Evolutionary conservation across 1,284 basidiomycete species (phyloP).

Genomic region (Cutaneotrichosporon cavernicola): DNA sequence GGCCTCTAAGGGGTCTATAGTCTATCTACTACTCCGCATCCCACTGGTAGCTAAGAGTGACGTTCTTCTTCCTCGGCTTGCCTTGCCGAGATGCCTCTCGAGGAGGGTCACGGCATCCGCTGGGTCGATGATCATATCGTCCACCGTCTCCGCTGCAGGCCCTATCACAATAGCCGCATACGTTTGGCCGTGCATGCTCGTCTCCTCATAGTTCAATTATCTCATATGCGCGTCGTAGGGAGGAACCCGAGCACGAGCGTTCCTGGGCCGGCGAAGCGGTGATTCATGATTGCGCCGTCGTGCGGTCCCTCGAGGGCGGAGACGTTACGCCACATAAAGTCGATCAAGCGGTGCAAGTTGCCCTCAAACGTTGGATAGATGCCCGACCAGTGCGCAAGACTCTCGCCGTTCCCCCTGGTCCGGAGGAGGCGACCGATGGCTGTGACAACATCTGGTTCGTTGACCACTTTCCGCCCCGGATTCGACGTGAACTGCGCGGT

Average conservation of each 20-base stretch:
- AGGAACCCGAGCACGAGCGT: conserved; percentile 11
- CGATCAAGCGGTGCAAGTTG: not conserved
- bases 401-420: not conserved
- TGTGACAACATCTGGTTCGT: conserved; percentile 6
- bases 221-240: not conserved
- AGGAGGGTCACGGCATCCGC: not conserved
- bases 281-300: conserved; percentile 14
- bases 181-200: conserved; percentile 44
- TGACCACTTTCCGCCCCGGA: not conserved
- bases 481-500: conserved; percentile 12
- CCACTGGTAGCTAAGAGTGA: not conserved
- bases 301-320: conserved; percentile 12
- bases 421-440: not conserved
- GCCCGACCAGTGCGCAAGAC: not conserved
- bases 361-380: not conserved
- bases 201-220: conserved; percentile 12
- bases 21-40: not conserved
- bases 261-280: conserved; percentile 7
- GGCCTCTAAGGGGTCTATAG: not conserved
- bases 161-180: conserved; percentile 4
- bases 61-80: not conserved
- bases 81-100: not conserved
- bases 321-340: conserved; percentile 3
- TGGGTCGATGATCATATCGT: conserved; percentile 5
- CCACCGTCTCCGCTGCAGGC: not conserved